phyloP scores from a whole-genome alignment of 768 basidiomycete genomes.

The Suillus plorans region DNA sequence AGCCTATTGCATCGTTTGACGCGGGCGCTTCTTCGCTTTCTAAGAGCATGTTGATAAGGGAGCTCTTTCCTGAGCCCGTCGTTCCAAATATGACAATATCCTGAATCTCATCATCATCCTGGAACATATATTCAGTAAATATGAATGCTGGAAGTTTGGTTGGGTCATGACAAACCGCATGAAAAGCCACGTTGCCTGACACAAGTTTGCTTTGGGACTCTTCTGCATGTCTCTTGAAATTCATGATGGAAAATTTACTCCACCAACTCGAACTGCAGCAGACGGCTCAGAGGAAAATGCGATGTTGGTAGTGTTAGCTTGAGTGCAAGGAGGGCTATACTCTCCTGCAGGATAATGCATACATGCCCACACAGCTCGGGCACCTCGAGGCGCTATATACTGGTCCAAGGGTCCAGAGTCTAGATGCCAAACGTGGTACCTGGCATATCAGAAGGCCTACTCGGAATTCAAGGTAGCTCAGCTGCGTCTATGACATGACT shows the following conservation, averaged over 20 bases:
- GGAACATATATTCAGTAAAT: not conserved
- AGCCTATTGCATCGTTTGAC: slow-evolving; percentile 27
- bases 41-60: not conserved
- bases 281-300: not conserved
- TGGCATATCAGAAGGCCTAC: too few relatives aligned
- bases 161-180: not conserved
- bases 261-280: not conserved
- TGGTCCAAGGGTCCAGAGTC: not conserved
- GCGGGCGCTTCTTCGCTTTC: not conserved
- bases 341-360: not conserved
- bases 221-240: not conserved
- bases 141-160: not conserved
- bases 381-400: not conserved
- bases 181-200: not conserved
- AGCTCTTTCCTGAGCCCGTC: not conserved
- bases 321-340: not conserved
- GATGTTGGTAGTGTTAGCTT: not conserved
- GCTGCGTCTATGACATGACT: too few relatives aligned
- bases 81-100: not conserved
- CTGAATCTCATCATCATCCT: not conserved
- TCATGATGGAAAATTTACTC: not conserved
- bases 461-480: too few relatives aligned
- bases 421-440: not conserved
- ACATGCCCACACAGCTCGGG: not conserved
- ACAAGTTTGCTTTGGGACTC: not conserved